phyloP scores from a whole-genome alignment of 305 asterid species.

The Ilex paraguariensis region DNA sequence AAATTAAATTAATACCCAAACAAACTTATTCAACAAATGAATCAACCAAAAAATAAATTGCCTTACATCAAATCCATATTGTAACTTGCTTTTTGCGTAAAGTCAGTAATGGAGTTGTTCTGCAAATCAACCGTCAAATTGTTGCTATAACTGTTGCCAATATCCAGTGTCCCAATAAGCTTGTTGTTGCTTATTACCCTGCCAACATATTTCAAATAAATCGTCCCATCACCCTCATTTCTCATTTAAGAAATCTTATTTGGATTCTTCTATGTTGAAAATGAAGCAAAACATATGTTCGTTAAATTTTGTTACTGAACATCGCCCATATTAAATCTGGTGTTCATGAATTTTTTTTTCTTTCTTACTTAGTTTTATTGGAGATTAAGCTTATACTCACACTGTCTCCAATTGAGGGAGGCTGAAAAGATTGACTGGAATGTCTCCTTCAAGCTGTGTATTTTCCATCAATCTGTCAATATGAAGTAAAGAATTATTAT shows the following conservation, averaged over 20 bases:
- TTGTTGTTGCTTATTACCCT: conserved; percentile 61
- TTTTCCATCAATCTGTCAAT: conserved; percentile 62
- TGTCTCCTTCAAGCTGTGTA: conserved; percentile 49
- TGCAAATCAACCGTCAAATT: conserved; percentile 60
- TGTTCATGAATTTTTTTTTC: too few relatives aligned
- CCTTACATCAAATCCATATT: conserved; percentile 47
- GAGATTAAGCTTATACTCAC: conserved; percentile 33
- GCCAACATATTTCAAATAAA: conserved; percentile 18
- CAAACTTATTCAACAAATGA: too few relatives aligned
- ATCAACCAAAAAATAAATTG: conserved; percentile 2
- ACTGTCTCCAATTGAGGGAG: conserved; percentile 67
- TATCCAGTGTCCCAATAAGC: conserved; percentile 55
- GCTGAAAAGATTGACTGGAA: conserved; percentile 50
- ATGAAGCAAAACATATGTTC: too few relatives aligned
- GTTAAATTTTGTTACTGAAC: too few relatives aligned
- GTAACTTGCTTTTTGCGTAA: conserved; percentile 45
- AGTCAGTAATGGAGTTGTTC: conserved; percentile 51
- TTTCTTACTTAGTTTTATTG: too few relatives aligned
- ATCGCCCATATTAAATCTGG: too few relatives aligned
- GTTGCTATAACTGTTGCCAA: conserved; percentile 55
- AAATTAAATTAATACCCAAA: too few relatives aligned
- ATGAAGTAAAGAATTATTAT: conserved; percentile 11
- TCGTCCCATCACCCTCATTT: conserved; percentile 1
- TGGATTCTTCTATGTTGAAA: too few relatives aligned
- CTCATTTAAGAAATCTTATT: too few relatives aligned